Evolutionary conservation across 495 filamentous ascomycete species (phyloP).

Genomic region (Collariella sp.): DNA sequence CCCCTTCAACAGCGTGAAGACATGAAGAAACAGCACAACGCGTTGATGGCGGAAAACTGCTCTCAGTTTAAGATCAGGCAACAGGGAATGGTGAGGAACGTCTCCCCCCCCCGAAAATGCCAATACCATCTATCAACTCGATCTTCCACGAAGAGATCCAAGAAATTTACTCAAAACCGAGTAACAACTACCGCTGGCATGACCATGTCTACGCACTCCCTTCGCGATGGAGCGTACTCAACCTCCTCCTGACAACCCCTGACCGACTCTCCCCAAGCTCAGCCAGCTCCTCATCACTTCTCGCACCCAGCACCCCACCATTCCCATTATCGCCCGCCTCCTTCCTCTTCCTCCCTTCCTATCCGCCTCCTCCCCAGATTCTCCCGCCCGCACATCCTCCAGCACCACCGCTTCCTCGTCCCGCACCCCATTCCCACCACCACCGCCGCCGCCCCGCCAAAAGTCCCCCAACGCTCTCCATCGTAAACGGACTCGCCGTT

Average conservation of each 20-base stretch:
- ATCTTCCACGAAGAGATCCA: not conserved
- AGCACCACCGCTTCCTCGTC: not conserved
- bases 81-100: too few relatives aligned
- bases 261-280: constrained; percentile 27
- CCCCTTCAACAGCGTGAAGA: too few relatives aligned
- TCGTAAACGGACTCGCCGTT: constrained; percentile 75
- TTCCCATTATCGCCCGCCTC: not conserved
- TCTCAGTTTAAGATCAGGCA: too few relatives aligned
- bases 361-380: not conserved
- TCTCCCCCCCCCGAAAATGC: not conserved
- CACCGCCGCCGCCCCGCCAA: constrained; percentile 39
- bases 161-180: not conserved
- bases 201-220: not conserved
- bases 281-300: constrained; percentile 27
- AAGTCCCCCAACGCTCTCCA: constrained; percentile 76
- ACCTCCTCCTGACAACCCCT: constrained; percentile 2
- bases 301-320: not conserved
- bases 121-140: not conserved
- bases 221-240: not conserved
- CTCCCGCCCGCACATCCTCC: not conserved
- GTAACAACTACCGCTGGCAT: not conserved
- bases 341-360: constrained; percentile 4
- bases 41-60: too few relatives aligned
- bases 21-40: too few relatives aligned
- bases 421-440: not conserved